Conservation (phyloP, 139 green algal species). For the Haematococcus sp. region DNA sequence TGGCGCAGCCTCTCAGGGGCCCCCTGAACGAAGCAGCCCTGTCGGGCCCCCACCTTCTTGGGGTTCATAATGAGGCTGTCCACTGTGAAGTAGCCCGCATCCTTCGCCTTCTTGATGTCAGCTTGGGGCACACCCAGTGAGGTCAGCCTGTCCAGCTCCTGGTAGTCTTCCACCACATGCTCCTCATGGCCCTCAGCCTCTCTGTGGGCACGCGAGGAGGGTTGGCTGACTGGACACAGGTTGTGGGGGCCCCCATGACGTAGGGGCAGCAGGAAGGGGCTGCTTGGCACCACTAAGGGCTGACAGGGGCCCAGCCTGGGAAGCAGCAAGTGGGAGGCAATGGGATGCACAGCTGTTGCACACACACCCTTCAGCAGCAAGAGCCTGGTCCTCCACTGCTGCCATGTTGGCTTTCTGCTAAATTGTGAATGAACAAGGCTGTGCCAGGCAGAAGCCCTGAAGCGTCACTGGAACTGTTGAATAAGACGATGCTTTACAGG, state of each 20-base stretch:
- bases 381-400: neutral
- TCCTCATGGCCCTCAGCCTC: neutral
- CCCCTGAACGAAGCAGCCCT: too few relatives aligned
- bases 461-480: too few relatives aligned
- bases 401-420: neutral
- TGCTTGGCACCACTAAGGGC: neutral
- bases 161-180: conserved; percentile 49
- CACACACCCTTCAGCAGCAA: neutral
- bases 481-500: too few relatives aligned
- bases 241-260: neutral
- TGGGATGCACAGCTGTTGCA: neutral
- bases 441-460: too few relatives aligned
- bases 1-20: too few relatives aligned
- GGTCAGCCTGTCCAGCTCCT: conserved; percentile 69
- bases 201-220: neutral
- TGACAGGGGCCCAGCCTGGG: neutral
- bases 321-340: neutral
- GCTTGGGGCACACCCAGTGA: conserved; percentile 38
- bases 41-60: conserved; percentile 73
- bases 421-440: too few relatives aligned
- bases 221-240: neutral
- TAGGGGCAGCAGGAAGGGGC: neutral
- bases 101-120: conserved; percentile 91
- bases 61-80: conserved; percentile 80
- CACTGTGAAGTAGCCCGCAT: conserved; percentile 77